These are phyloP conservation scores for Termitomyces heimii DNA, from an alignment of 768 basidiomycete species.

Conservation along the genomic window DNA sequence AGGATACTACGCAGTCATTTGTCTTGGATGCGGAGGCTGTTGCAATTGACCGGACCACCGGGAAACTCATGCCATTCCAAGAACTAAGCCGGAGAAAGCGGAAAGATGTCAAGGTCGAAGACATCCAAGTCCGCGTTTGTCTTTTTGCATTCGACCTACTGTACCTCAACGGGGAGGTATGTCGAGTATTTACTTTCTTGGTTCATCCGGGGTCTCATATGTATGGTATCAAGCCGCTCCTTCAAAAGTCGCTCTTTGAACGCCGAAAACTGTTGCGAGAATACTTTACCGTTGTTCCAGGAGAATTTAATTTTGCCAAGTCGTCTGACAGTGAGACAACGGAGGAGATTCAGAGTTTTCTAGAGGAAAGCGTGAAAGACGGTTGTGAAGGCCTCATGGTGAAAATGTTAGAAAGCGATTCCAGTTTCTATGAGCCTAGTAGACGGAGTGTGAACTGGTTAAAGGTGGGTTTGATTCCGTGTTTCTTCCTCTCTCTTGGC, in stretches of 20 bases:
- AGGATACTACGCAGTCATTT: slow-evolving; percentile 78
- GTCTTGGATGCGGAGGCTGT: slow-evolving; percentile 97
- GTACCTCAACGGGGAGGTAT: slow-evolving; percentile 94
- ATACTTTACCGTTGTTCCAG: slow-evolving; percentile 76
- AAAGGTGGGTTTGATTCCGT: slow-evolving; percentile 51
- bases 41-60: slow-evolving; percentile 81
- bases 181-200: slow-evolving; percentile 13
- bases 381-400: slow-evolving; percentile 99
- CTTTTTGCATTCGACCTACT: slow-evolving; percentile 94
- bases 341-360: slow-evolving; percentile 91
- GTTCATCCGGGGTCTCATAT: neutral
- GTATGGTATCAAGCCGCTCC: slow-evolving; percentile 54
- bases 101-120: slow-evolving; percentile 97
- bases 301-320: slow-evolving; percentile 92
- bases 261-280: slow-evolving; percentile 72
- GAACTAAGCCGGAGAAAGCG: slow-evolving; percentile 92
- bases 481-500: neutral
- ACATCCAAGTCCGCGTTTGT: slow-evolving; percentile 95
- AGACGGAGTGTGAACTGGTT: slow-evolving; percentile 96
- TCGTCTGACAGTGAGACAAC: slow-evolving; percentile 83
- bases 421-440: slow-evolving; percentile 93
- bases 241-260: slow-evolving; percentile 68
- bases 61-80: slow-evolving; percentile 95
- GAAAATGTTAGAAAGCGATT: slow-evolving; percentile 92
- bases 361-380: slow-evolving; percentile 96